A percentile compares a stretch with the other conserved stretches of the same genome.
Conservation (phyloP, 495 filamentous ascomycete species). For the Aspergillus nanangensis region DNA sequence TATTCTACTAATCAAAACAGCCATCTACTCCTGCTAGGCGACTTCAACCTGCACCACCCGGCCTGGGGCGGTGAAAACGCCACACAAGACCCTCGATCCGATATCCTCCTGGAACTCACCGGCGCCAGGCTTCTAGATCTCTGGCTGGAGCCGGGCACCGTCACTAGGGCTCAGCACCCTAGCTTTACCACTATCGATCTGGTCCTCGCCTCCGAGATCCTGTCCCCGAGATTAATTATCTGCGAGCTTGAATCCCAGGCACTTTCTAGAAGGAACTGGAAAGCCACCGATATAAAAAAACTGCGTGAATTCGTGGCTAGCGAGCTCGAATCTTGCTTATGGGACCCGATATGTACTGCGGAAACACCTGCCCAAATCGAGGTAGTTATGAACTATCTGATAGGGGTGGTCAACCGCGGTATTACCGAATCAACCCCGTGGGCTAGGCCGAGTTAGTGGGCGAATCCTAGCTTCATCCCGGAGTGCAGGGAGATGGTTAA, state of each 20-base stretch:
- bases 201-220: background rate
- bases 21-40: conserved; percentile 13
- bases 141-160: background rate
- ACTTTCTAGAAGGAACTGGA: conserved; percentile 13
- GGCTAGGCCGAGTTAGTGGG: too few relatives aligned
- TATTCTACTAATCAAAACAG: background rate
- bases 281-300: conserved; percentile 7
- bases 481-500: too few relatives aligned
- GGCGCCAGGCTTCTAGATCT: background rate
- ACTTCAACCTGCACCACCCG: conserved; percentile 23
- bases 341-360: too few relatives aligned
- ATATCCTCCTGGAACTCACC: background rate
- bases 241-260: too few relatives aligned
- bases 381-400: too few relatives aligned
- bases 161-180: background rate
- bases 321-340: too few relatives aligned
- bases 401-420: too few relatives aligned
- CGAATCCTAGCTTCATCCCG: too few relatives aligned
- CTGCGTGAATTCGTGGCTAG: background rate
- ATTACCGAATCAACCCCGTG: too few relatives aligned
- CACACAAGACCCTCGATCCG: background rate
- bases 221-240: background rate
- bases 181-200: conserved; percentile 9
- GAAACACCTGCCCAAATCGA: too few relatives aligned
- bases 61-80: conserved; percentile 7